phyloP scores from a whole-genome alignment of 1,284 basidiomycete species.

The Pseudozyma pruni region DNA sequence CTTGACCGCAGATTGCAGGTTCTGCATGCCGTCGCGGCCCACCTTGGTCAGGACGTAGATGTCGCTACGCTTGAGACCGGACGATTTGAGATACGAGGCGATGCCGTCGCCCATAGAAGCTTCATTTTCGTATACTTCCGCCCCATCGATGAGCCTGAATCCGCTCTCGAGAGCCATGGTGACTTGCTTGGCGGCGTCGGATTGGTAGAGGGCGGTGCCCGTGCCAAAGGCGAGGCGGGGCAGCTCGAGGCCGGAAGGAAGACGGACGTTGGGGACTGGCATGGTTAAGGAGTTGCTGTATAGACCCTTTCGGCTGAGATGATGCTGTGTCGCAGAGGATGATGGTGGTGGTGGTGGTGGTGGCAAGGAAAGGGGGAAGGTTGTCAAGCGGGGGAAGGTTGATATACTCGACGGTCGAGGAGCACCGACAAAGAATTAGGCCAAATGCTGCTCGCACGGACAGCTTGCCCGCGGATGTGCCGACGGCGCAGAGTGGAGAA shows the following conservation, averaged over 20 bases:
- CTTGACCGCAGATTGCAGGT: conserved; percentile 34
- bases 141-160: conserved; percentile 48
- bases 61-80: conserved; percentile 29
- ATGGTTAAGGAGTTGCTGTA: conserved; percentile 1
- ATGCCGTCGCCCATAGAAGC: conserved; percentile 40
- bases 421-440: no score
- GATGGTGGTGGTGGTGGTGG: no score
- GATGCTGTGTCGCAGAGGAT: no score
- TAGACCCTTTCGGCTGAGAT: no score
- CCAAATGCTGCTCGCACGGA: no score
- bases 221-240: conserved; percentile 53
- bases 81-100: conserved; percentile 21
- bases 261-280: conserved; percentile 35
- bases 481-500: no score
- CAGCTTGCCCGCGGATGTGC: no score
- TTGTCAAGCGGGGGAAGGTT: no score
- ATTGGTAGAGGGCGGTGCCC: conserved; percentile 45
- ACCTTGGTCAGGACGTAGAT: conserved; percentile 47
- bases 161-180: conserved; percentile 41
- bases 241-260: conserved; percentile 39
- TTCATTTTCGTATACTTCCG: conserved; percentile 52
- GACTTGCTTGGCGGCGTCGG: conserved; percentile 27
- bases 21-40: conserved; percentile 30
- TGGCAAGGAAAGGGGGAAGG: no score
- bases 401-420: no score